These are phyloP conservation scores for Aspergillus alliaceus DNA, from an alignment of 2,329 filamentous ascomycete species.

Conservation along the genomic window DNA sequence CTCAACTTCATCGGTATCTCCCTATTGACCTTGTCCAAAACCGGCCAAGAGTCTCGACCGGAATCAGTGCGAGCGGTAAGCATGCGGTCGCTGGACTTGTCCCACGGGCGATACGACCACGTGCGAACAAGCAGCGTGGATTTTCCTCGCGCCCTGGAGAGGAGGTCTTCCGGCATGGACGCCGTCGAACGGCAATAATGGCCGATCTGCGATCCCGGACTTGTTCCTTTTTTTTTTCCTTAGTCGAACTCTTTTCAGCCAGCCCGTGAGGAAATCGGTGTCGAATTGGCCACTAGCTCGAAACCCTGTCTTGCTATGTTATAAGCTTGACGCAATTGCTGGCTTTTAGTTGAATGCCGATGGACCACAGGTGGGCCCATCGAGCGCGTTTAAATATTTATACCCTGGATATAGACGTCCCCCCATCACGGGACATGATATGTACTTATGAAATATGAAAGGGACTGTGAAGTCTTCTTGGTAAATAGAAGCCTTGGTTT, in stretches of 20 bases:
- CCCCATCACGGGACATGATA: neutral
- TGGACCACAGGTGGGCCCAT: neutral
- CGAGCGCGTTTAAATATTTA: neutral
- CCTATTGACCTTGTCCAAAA: slow-evolving; percentile 80
- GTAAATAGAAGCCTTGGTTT: too few relatives aligned
- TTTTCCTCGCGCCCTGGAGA: neutral
- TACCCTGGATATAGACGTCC: neutral
- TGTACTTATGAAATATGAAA: neutral
- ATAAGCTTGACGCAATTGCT: neutral
- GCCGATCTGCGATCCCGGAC: neutral
- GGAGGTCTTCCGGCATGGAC: neutral
- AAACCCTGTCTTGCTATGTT: too few relatives aligned
- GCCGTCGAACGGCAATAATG: neutral
- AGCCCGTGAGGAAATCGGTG: too few relatives aligned
- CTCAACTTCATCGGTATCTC: slow-evolving; percentile 96
- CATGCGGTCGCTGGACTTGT: neutral
- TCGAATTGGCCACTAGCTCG: neutral
- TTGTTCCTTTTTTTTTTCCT: neutral
- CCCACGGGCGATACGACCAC: neutral
- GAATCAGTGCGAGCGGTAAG: neutral
- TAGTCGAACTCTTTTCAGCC: too few relatives aligned
- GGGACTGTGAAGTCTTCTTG: neutral
- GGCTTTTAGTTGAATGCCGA: neutral
- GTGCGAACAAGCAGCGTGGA: neutral
- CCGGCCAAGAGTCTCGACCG: neutral